Evolutionary conservation across 371 early-diverging fungal species (phyloP), one percentile per base, ranked within the genome.

Genomic region (Mortierella sp.): DNA sequence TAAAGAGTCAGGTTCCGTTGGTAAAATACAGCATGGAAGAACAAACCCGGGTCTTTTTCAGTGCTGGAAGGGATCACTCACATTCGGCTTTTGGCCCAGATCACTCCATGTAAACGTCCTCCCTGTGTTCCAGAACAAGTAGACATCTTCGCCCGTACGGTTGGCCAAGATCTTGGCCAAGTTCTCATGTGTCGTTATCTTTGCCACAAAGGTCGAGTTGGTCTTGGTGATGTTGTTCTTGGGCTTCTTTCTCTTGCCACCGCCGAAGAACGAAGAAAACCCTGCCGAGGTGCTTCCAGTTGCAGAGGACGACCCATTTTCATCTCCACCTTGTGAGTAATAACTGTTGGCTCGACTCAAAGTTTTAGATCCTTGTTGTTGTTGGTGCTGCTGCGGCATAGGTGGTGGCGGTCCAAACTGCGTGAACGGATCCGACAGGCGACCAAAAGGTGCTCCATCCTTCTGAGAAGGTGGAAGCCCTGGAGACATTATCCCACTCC

Each of bases 61-160:
- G 34, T 7, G 34, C 10, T 34, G 34, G 7, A 10, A 34, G 34
- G 34, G 4, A 10, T 24, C 21, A 24, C 46, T 43, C 76, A 87
- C 90, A 79, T 89, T 87, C 2, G 90, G 86, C 56, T 86, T 85
- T 38, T 87, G 84, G 30, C 78, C 60, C 57, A 91, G 82, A 63
- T 95, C 95, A 30, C 88, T 84, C 93, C 95, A 95, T 1, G 89
- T 73, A 79, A 97, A 90, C 30, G 89, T 85, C 31, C 86, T 78
- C 2, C 95, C 95, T 18, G 89, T 86, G 65, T 96, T 97, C 72
- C 90, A 91, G 78, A 97, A 90, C 47, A 96, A 48, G 71, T 93
- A 94, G 2, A 90, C 89, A 68, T 91, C 87, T 61, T 94, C 88
- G 54, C 81, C 83, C 41, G 86, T 81, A 43, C 93, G 78, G 58